Conservation (phyloP, 495 filamentous ascomycete genomes). For the Hypomontagnella monticulosa region DNA sequence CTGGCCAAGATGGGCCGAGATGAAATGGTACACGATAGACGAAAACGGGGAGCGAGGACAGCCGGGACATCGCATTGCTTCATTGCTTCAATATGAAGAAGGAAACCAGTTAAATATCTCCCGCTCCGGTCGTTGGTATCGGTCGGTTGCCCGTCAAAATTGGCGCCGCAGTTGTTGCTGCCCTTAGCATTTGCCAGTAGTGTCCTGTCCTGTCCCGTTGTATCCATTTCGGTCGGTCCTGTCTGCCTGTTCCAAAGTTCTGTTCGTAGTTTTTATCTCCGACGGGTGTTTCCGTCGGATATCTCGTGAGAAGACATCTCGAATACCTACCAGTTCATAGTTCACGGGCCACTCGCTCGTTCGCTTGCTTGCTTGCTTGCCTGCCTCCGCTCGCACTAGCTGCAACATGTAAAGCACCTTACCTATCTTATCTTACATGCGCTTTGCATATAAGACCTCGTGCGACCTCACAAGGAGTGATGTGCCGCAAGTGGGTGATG, state of each 20-base stretch:
- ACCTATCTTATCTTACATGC: conserved; percentile 17
- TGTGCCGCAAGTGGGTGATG: conserved; percentile 52
- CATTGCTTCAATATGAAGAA: neutral
- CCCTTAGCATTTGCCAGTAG: no score
- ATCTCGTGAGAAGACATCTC: neutral
- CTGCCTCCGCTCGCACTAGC: conserved; percentile 27
- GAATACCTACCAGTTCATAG: no score
- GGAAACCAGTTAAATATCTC: neutral
- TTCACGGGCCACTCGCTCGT: neutral
- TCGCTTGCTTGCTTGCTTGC: conserved; percentile 20
- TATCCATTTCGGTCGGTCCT: no score
- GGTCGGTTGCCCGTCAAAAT: neutral
- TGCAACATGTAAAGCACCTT: conserved; percentile 31
- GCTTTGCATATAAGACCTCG: conserved; percentile 7
- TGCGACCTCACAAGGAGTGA: conserved; percentile 54
- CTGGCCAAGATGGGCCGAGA: neutral
- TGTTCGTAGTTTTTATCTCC: neutral
- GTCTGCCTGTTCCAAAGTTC: no score
- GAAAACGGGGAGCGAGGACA: neutral
- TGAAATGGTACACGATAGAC: conserved; percentile 1
- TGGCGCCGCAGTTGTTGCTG: no score
- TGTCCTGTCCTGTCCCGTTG: no score
- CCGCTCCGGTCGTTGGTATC: neutral
- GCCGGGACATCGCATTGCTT: neutral
- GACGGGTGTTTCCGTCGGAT: neutral